Percentiles rank a stretch among this genome's conserved stretches.
Evolutionary conservation across 2,329 filamentous ascomycete species (phyloP).

Genomic region (Juglanconis sp.): DNA sequence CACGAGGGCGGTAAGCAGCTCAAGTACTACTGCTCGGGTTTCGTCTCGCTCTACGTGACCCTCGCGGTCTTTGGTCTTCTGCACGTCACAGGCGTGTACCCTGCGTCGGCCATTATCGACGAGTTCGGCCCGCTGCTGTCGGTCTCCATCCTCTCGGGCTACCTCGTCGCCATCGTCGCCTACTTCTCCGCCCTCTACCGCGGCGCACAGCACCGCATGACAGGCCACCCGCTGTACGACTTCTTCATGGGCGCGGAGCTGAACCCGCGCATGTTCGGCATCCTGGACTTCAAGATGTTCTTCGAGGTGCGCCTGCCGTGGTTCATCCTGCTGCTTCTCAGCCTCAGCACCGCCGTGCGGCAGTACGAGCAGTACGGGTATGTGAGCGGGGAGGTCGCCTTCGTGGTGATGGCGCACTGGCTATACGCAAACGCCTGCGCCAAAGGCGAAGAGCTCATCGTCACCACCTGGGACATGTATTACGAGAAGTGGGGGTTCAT

Average conservation of each 20-base stretch:
- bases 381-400: slow-evolving; percentile 69
- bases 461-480: slow-evolving; percentile 84
- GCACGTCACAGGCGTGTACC: slow-evolving; percentile 82
- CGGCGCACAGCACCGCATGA: slow-evolving; percentile 89
- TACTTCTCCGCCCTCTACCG: slow-evolving; percentile 81
- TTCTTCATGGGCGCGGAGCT: slow-evolving; percentile 90
- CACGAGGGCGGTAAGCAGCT: slow-evolving; percentile 83
- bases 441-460: slow-evolving; percentile 79
- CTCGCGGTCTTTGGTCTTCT: slow-evolving; percentile 67
- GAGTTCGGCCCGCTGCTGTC: slow-evolving; percentile 92
- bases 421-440: slow-evolving; percentile 79
- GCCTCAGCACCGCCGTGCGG: slow-evolving; percentile 64
- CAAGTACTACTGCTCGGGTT: slow-evolving; percentile 89
- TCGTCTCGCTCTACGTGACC: slow-evolving; percentile 83
- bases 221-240: slow-evolving; percentile 75
- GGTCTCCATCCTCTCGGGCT: slow-evolving; percentile 89
- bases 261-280: slow-evolving; percentile 80
- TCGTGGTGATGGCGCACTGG: slow-evolving; percentile 75
- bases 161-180: slow-evolving; percentile 75
- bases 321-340: slow-evolving; percentile 74
- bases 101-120: slow-evolving; percentile 86
- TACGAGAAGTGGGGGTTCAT: slow-evolving; percentile 88
- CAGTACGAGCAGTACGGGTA: slow-evolving; percentile 78
- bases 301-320: slow-evolving; percentile 84
- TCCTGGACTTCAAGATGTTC: slow-evolving; percentile 91